Percentiles rank a stretch among this genome's conserved stretches.
These are phyloP conservation scores for Limonium bicolor DNA, from an alignment of 148 eudicot species.

Conservation along the genomic window DNA sequence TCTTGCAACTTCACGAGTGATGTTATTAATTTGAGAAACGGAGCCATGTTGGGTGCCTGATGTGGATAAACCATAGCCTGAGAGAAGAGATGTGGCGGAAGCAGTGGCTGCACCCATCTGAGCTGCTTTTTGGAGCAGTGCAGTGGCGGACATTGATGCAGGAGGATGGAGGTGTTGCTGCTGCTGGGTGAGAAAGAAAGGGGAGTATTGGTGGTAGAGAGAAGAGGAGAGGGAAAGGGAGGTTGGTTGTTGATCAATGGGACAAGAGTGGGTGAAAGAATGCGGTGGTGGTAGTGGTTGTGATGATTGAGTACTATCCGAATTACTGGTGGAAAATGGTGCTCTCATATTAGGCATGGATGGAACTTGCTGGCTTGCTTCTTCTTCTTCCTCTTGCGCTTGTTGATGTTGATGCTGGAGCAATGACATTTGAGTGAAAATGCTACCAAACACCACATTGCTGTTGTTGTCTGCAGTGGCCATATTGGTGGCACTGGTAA, in stretches of 20 bases:
- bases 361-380: too few relatives aligned
- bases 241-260: conserved; percentile 34
- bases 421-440: conserved; percentile 20
- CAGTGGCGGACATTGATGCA: conserved; percentile 64
- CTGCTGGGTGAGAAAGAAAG: conserved; percentile 1
- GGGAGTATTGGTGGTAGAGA: conserved; percentile 10
- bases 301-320: too few relatives aligned
- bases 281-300: background rate
- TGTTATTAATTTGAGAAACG: too few relatives aligned
- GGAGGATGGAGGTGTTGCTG: conserved; percentile 10
- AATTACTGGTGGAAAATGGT: too few relatives aligned
- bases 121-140: conserved; percentile 64
- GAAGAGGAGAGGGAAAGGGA: conserved; percentile 54
- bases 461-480: conserved; percentile 10
- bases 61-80: conserved; percentile 30
- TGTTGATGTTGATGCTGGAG: background rate
- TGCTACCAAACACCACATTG: conserved; percentile 17
- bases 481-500: too few relatives aligned
- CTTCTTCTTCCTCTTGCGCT: background rate
- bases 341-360: too few relatives aligned
- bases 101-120: conserved; percentile 53
- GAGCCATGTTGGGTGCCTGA: conserved; percentile 4
- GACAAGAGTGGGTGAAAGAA: conserved; percentile 16
- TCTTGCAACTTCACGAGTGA: conserved; percentile 9
- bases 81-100: conserved; percentile 41